Conservation (phyloP, 148 eudicot genomes). For the Chenopodium berlandieri region DNA sequence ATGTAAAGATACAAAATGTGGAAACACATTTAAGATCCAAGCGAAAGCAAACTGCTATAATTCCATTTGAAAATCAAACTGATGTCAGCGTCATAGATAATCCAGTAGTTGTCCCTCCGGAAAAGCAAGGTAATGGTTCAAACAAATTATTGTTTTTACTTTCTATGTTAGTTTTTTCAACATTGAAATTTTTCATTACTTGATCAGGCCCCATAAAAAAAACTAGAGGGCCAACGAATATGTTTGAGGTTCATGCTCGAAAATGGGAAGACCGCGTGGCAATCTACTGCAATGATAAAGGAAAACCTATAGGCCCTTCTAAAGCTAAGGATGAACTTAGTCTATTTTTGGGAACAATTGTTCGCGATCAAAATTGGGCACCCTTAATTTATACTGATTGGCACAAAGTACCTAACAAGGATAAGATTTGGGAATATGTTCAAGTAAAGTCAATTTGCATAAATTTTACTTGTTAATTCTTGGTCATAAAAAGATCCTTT, state of each 20-base stretch:
- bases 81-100: not conserved
- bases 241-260: constrained; percentile 1
- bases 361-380: no score
- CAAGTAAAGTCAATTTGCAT: no score
- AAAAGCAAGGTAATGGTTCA: no score
- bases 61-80: not conserved
- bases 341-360: not conserved
- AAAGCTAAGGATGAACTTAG: not conserved
- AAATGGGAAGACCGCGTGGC: not conserved
- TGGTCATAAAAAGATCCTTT: no score
- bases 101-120: not conserved
- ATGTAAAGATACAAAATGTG: not conserved
- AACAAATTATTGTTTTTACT: not conserved
- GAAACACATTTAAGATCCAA: not conserved
- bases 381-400: no score
- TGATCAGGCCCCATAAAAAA: not conserved
- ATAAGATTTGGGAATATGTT: no score
- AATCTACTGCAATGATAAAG: not conserved
- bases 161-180: not conserved
- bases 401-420: no score
- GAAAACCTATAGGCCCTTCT: not conserved
- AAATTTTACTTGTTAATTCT: no score
- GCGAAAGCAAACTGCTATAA: not conserved
- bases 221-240: not conserved
- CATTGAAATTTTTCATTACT: not conserved